These are phyloP conservation scores for Blumeria hordei DNA, from an alignment of 2,329 filamentous ascomycete species.

Conservation along the genomic window DNA sequence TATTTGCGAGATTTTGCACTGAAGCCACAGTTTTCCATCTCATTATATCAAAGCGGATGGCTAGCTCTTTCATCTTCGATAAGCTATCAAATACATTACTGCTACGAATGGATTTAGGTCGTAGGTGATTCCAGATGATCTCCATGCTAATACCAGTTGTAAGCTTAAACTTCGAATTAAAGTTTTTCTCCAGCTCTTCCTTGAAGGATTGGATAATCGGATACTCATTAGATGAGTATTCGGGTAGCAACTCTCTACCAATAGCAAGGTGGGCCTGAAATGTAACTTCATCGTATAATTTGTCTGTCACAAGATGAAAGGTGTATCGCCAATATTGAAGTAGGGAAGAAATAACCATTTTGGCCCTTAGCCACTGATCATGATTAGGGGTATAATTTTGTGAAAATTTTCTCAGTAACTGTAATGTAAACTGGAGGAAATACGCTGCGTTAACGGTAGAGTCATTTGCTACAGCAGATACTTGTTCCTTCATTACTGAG, in stretches of 20 bases:
- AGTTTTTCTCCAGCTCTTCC: slow-evolving; percentile 26
- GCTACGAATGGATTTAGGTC: slow-evolving; percentile 32
- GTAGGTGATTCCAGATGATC: slow-evolving; percentile 46
- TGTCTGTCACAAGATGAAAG: slow-evolving; percentile 20
- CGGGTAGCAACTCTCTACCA: slow-evolving; percentile 9
- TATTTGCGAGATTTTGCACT: slow-evolving; percentile 25
- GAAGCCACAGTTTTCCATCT: slow-evolving; percentile 31
- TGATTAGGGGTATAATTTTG: slow-evolving; percentile 11
- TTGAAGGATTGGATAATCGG: slow-evolving; percentile 1
- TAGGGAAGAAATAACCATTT: slow-evolving; percentile 19
- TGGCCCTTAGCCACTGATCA: slow-evolving; percentile 14
- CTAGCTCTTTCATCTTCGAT: slow-evolving; percentile 28
- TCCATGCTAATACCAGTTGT: slow-evolving; percentile 63
- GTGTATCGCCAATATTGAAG: slow-evolving; percentile 32
- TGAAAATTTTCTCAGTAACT: slow-evolving; percentile 21
- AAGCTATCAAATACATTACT: slow-evolving; percentile 22
- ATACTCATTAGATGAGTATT: background rate
- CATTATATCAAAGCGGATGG: slow-evolving; percentile 32
- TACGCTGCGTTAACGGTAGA: slow-evolving; percentile 29
- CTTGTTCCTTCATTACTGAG: slow-evolving; percentile 28
- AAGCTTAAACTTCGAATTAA: slow-evolving; percentile 46
- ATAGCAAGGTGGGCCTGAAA: slow-evolving; percentile 38
- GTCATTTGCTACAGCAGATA: slow-evolving; percentile 33
- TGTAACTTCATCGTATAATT: slow-evolving; percentile 32
- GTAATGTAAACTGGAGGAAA: slow-evolving; percentile 24